Evolutionary conservation across 2,329 filamentous ascomycete species (phyloP).

Genomic region (Tolypocladium ophioglossoides): DNA sequence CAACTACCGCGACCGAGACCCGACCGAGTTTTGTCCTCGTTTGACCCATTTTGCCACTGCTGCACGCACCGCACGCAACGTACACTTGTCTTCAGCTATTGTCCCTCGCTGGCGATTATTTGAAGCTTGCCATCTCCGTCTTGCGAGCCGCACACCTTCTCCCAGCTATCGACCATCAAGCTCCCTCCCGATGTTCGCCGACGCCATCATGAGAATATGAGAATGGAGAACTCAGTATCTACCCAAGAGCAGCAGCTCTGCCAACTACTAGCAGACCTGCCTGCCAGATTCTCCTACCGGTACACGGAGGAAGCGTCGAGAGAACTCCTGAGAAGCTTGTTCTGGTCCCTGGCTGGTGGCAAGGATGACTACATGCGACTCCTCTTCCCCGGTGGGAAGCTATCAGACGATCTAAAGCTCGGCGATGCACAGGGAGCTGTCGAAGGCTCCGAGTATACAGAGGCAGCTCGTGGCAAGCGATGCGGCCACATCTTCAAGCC

Average conservation of each 20-base stretch:
- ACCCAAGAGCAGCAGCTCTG: constrained; percentile 75
- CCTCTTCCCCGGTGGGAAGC: constrained; percentile 71
- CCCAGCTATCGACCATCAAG: not conserved
- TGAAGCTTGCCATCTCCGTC: not conserved
- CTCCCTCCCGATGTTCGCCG: not conserved
- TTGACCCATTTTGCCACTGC: not conserved
- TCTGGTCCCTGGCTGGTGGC: constrained; percentile 74
- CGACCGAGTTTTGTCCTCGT: not conserved
- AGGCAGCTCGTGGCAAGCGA: constrained; percentile 80
- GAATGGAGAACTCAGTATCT: constrained; percentile 45
- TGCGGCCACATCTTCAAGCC: constrained; percentile 96
- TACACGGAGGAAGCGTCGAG: constrained; percentile 63
- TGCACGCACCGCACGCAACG: no score
- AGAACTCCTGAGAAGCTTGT: constrained; percentile 69
- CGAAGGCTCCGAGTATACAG: constrained; percentile 90
- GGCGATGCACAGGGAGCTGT: constrained; percentile 83
- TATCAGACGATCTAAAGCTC: constrained; percentile 60
- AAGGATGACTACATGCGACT: constrained; percentile 63
- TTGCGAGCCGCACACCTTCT: not conserved
- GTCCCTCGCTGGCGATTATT: not conserved
- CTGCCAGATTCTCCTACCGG: constrained; percentile 60
- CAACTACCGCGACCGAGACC: not conserved
- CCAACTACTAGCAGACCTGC: constrained; percentile 69
- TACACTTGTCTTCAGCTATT: not conserved
- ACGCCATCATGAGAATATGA: constrained; percentile 18